A percentile compares a stretch with the other conserved stretches of the same genome.
Evolutionary conservation across 2,329 filamentous ascomycete species (phyloP).

Genomic region (Exutisphaerella laricina): DNA sequence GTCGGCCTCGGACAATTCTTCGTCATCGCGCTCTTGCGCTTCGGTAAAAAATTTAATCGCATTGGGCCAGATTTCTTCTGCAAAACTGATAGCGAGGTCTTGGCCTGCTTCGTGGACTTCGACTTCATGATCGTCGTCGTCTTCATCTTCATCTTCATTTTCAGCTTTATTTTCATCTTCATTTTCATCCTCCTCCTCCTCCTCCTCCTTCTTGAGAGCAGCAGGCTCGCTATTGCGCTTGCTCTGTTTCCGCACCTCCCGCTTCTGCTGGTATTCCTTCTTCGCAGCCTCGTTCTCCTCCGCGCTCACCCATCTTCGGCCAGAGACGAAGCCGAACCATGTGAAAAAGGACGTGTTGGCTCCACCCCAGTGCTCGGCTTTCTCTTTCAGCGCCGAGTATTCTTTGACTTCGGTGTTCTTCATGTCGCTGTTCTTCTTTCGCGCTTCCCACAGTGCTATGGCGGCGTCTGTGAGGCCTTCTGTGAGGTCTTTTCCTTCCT

Average conservation of each 20-base stretch:
- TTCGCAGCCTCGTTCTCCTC: conserved; percentile 63
- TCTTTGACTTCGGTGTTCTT: conserved; percentile 46
- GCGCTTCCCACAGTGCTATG: conserved; percentile 61
- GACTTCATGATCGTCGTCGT: conserved; percentile 59
- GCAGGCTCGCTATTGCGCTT: too few species aligned
- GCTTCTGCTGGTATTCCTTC: conserved; percentile 56
- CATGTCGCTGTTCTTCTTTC: conserved; percentile 45
- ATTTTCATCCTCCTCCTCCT: conserved; percentile 40
- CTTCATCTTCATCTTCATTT: conserved; percentile 55
- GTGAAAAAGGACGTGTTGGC: conserved; percentile 70
- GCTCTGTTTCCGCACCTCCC: conserved; percentile 41
- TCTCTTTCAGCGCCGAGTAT: conserved; percentile 50
- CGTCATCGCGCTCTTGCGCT: conserved; percentile 63
- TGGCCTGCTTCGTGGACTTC: conserved; percentile 89
- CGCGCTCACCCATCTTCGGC: conserved; percentile 62
- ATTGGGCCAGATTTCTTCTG: conserved; percentile 82
- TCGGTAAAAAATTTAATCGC: conserved; percentile 82
- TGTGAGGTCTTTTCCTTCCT: conserved; percentile 72
- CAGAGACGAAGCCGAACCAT: conserved; percentile 70
- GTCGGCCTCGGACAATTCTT: conserved; percentile 61
- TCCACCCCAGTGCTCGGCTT: conserved; percentile 42
- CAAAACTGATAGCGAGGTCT: conserved; percentile 70
- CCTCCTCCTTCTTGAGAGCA: too few species aligned
- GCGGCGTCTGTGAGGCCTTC: conserved; percentile 71
- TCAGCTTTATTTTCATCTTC: conserved; percentile 39